Percentiles rank a stretch among this genome's conserved stretches.
Evolutionary conservation across 371 early-diverging fungal species (phyloP).

Genomic region (Rhizopus microsporus): DNA sequence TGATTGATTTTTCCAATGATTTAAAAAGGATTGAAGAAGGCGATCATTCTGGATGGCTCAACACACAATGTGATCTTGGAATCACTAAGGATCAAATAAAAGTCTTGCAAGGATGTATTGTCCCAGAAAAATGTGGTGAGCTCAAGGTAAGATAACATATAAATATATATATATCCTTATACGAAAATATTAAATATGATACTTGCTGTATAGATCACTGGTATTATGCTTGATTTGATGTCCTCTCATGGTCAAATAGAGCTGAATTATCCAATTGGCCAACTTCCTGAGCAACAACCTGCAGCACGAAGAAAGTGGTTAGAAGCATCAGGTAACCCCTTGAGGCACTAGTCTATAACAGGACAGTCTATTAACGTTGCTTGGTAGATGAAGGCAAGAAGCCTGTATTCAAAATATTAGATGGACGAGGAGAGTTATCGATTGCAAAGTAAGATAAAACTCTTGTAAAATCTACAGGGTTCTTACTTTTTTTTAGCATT

Average conservation of each 20-base stretch:
- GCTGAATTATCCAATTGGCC: constrained; percentile 48
- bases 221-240: constrained; percentile 48
- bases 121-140: constrained; percentile 60
- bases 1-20: constrained; percentile 27
- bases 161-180: not conserved
- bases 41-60: constrained; percentile 32
- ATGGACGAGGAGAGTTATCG: constrained; percentile 59
- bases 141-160: constrained; percentile 48
- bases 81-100: constrained; percentile 56
- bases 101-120: constrained; percentile 65
- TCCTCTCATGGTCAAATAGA: constrained; percentile 42
- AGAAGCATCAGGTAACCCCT: constrained; percentile 20
- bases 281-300: constrained; percentile 22
- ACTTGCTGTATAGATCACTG: constrained; percentile 34
- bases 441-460: constrained; percentile 38
- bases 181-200: not conserved
- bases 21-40: constrained; percentile 22
- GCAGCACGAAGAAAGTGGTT: constrained; percentile 29
- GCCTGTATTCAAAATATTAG: constrained; percentile 43
- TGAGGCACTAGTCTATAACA: no score
- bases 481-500: constrained; percentile 40
- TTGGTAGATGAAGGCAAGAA: constrained; percentile 1
- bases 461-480: not conserved
- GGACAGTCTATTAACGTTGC: not conserved
- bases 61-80: constrained; percentile 39